phyloP scores from a whole-genome alignment of 176 grass and related monocot species.

The Oryza australiensis region DNA sequence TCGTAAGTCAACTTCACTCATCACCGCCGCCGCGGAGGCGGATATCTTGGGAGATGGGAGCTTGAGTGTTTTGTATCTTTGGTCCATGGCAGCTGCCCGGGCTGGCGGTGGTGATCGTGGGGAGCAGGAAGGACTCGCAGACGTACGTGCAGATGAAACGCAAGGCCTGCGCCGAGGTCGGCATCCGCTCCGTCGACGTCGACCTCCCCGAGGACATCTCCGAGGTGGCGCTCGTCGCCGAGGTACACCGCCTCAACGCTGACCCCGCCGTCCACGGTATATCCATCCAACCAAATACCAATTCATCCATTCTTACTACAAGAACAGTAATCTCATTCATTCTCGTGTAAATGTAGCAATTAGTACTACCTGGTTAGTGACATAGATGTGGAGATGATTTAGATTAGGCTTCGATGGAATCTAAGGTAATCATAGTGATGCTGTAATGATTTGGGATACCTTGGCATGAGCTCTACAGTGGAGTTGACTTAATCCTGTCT shows the following conservation, averaged over 20 bases:
- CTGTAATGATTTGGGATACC: neutral
- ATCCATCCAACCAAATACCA: neutral
- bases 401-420: neutral
- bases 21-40: neutral
- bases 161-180: conserved; percentile 91
- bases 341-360: neutral
- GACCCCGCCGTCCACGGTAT: conserved; percentile 80
- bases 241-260: conserved; percentile 84
- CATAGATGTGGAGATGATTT: neutral
- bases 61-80: neutral
- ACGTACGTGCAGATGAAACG: conserved; percentile 88
- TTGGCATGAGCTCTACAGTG: neutral
- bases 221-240: conserved; percentile 64
- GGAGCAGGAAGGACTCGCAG: conserved; percentile 90
- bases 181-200: conserved; percentile 76
- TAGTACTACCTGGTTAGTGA: neutral
- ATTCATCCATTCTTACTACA: neutral
- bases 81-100: conserved; percentile 65
- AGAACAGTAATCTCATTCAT: neutral
- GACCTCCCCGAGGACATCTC: conserved; percentile 83
- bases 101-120: conserved; percentile 94
- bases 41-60: neutral
- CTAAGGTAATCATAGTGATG: neutral
- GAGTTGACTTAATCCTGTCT: neutral
- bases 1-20: conserved; percentile 21